These are phyloP conservation scores for Tuber aestivum DNA, from an alignment of 495 filamentous ascomycete genomes.

Conservation along the genomic window DNA sequence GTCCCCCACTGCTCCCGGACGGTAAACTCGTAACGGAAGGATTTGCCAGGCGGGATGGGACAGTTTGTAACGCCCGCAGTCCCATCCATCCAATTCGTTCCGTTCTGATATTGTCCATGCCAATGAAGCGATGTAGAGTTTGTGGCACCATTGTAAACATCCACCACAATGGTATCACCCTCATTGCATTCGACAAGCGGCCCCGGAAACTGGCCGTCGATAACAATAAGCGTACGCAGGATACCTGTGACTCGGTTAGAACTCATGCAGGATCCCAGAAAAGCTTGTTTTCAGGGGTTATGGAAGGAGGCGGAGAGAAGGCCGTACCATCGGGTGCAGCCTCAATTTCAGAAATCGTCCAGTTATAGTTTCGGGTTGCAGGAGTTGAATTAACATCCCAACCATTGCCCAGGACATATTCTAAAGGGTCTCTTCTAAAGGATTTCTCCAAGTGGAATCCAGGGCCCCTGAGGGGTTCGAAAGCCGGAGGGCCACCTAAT, in stretches of 20 bases:
- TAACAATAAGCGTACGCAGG: slow-evolving; percentile 50
- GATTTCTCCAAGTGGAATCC: background rate
- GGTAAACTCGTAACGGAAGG: slow-evolving; percentile 50
- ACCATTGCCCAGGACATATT: slow-evolving; percentile 45
- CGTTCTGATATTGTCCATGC: slow-evolving; percentile 63
- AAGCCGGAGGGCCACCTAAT: background rate
- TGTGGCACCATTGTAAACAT: slow-evolving; percentile 41
- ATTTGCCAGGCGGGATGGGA: slow-evolving; percentile 56
- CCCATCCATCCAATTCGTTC: slow-evolving; percentile 61
- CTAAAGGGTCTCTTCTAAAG: slow-evolving; percentile 38
- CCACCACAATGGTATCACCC: slow-evolving; percentile 38
- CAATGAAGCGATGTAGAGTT: slow-evolving; percentile 53
- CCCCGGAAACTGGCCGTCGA: slow-evolving; percentile 55
- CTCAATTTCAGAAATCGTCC: slow-evolving; percentile 46
- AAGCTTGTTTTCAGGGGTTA: background rate
- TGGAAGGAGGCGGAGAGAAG: slow-evolving; percentile 16
- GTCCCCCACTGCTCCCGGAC: slow-evolving; percentile 28
- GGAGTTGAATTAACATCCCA: slow-evolving; percentile 47
- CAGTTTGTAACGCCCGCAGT: slow-evolving; percentile 59
- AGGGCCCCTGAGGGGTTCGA: background rate
- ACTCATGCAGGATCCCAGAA: background rate
- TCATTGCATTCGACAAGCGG: slow-evolving; percentile 50
- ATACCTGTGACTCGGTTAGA: slow-evolving; percentile 43
- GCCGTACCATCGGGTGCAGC: slow-evolving; percentile 19
- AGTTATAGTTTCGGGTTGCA: slow-evolving; percentile 46